Conservation (phyloP, 2,329 filamentous ascomycete genomes). For the Bipolaris victoriae region DNA sequence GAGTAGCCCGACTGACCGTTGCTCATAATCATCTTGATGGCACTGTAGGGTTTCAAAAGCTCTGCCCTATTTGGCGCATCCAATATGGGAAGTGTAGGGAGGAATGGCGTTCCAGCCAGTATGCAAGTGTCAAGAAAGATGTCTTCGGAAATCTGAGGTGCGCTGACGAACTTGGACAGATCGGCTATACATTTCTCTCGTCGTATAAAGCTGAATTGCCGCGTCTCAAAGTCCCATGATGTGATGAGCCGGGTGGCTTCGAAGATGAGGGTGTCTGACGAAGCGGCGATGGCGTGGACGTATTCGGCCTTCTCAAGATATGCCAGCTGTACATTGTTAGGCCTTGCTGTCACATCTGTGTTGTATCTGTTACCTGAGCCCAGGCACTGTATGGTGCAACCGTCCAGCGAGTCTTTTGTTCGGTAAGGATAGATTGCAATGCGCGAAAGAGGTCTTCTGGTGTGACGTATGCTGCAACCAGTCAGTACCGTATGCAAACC, state of each 20-base stretch:
- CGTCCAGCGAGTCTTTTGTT: constrained; percentile 73
- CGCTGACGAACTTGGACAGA: constrained; percentile 53
- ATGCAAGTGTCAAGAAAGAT: constrained; percentile 85
- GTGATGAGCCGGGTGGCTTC: constrained; percentile 78
- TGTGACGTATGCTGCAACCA: constrained; percentile 62
- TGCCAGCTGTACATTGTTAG: constrained; percentile 64
- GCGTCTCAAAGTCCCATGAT: constrained; percentile 70
- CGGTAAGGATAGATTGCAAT: constrained; percentile 74
- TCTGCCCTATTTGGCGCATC: constrained; percentile 64
- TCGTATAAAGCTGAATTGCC: constrained; percentile 66
- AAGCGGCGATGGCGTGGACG: constrained; percentile 77
- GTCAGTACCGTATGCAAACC: constrained; percentile 17
- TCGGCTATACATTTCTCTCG: constrained; percentile 74
- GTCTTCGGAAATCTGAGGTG: constrained; percentile 64
- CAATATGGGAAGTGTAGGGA: constrained; percentile 79
- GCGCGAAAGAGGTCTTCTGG: constrained; percentile 76
- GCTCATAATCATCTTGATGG: constrained; percentile 75
- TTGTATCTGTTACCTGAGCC: constrained; percentile 68
- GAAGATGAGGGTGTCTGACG: constrained; percentile 84
- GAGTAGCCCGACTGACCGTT: constrained; percentile 71
- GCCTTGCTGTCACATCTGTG: not conserved
- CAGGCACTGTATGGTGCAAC: constrained; percentile 88
- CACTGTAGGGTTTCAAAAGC: constrained; percentile 70
- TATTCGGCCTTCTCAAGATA: constrained; percentile 72
- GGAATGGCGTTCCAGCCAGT: constrained; percentile 80